Evolutionary conservation across 75 land plant genomes (phyloP).

Genomic region (Azolla pinnata): DNA sequence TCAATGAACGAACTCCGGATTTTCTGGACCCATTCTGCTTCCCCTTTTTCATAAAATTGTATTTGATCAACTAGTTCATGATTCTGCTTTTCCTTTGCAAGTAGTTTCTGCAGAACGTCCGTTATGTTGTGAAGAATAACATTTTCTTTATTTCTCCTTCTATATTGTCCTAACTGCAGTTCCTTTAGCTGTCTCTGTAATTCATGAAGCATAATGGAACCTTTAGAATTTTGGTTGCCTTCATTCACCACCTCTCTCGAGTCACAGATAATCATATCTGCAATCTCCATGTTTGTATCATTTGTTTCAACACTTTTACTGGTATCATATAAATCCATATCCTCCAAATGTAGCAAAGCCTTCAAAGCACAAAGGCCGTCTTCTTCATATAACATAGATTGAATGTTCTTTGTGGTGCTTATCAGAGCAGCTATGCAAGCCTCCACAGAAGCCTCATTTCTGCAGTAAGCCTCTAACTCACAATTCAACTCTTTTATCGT

Average conservation of each 20-base stretch:
- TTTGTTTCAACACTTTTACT: neutral
- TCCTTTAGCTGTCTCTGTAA: neutral
- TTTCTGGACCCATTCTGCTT: too few relatives aligned
- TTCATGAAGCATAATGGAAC: neutral
- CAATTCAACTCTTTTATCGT: neutral
- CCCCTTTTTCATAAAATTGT: too few relatives aligned
- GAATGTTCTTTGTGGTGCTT: neutral
- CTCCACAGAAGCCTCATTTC: neutral
- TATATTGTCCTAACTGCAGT: too few relatives aligned
- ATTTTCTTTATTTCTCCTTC: too few relatives aligned
- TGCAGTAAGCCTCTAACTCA: neutral
- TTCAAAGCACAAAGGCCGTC: neutral
- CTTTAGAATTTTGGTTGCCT: neutral
- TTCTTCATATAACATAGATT: neutral
- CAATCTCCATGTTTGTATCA: neutral
- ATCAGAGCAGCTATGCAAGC: neutral
- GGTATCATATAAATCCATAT: neutral
- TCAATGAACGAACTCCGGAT: too few relatives aligned
- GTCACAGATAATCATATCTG: neutral
- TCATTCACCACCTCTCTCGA: neutral
- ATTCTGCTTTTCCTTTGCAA: too few relatives aligned
- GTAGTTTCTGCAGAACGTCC: too few relatives aligned
- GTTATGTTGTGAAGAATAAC: too few relatives aligned
- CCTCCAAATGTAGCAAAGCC: neutral
- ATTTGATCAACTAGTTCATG: too few relatives aligned